Conservation (phyloP, 1,284 basidiomycete genomes). For the Macrocystidia cucumis region DNA sequence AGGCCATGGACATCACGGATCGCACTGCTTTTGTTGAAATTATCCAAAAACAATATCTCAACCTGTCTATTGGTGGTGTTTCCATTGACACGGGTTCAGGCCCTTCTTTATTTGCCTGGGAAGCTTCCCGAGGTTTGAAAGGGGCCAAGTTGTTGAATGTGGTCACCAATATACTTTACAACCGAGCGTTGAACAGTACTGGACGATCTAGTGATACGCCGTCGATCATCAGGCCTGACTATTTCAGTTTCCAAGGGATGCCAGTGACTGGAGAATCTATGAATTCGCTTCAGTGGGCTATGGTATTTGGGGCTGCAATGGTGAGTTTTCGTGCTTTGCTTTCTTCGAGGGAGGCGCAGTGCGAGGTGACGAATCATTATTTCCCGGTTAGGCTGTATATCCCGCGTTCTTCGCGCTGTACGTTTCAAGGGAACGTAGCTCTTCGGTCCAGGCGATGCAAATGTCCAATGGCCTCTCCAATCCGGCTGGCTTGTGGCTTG, state of each 20-base stretch:
- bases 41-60: conserved; percentile 38
- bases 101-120: conserved; percentile 53
- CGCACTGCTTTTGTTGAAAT: conserved; percentile 47
- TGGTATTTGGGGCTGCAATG: conserved; percentile 64
- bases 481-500: conserved; percentile 71
- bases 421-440: conserved; percentile 59
- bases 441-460: conserved; percentile 72
- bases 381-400: conserved; percentile 50
- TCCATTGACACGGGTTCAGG: conserved; percentile 43
- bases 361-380: conserved; percentile 2
- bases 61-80: conserved; percentile 52
- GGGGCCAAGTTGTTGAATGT: conserved; percentile 61
- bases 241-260: conserved; percentile 47
- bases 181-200: conserved; percentile 44
- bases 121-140: conserved; percentile 42
- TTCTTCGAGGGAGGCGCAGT: neutral
- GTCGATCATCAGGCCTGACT: conserved; percentile 46
- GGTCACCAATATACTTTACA: conserved; percentile 58
- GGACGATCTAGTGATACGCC: conserved; percentile 26
- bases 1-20: conserved; percentile 31
- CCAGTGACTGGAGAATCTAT: conserved; percentile 48
- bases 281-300: conserved; percentile 55
- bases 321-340: conserved; percentile 24
- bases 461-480: conserved; percentile 70
- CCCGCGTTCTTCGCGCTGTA: conserved; percentile 79